phyloP scores from a whole-genome alignment of 2,329 filamentous ascomycete species.

The Calonectria honghensis region DNA sequence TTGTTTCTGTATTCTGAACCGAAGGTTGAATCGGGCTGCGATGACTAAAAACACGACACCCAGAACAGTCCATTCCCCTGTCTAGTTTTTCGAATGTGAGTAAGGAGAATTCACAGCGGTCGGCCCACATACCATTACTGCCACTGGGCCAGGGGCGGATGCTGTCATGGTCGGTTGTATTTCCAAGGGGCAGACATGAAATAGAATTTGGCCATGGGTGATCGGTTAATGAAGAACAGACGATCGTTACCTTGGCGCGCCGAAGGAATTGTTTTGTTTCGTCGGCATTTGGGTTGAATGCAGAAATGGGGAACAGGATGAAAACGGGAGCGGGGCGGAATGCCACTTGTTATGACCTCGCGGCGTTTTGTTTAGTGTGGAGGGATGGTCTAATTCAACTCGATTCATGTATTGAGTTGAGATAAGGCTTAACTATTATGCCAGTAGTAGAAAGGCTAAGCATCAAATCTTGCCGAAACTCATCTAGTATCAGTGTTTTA shows the following conservation, averaged over 20 bases:
- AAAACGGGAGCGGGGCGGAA: background rate
- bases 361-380: fast-evolving
- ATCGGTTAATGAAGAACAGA: no score
- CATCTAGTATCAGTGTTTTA: background rate
- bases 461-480: background rate
- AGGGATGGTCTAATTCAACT: background rate
- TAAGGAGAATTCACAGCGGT: background rate
- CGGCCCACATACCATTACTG: background rate
- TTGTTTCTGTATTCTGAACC: background rate
- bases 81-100: background rate
- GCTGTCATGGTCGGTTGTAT: background rate
- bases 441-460: background rate
- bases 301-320: background rate
- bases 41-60: background rate
- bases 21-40: background rate
- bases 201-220: background rate
- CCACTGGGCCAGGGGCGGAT: background rate
- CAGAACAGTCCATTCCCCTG: background rate
- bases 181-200: background rate
- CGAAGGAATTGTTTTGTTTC: background rate
- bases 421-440: background rate
- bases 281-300: background rate
- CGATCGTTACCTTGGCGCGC: background rate
- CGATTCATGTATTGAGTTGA: background rate
- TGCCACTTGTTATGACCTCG: background rate